phyloP scores from a whole-genome alignment of 768 basidiomycete genomes.

The Mycena metata region DNA sequence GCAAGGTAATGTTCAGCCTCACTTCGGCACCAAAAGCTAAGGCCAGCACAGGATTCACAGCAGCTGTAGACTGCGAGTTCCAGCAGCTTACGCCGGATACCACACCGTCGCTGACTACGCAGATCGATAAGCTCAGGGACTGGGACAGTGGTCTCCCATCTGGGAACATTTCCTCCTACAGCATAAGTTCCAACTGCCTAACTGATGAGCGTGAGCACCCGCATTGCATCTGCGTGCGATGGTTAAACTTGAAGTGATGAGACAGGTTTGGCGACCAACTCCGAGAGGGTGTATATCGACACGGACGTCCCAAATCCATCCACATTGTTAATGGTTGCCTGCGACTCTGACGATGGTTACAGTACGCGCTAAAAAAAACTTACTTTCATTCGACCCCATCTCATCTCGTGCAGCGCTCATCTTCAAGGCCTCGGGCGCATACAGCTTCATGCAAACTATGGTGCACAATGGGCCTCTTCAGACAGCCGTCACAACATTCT shows the following conservation, averaged over 20 bases:
- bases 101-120: background rate
- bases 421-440: background rate
- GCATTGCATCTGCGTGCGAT: no score
- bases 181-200: background rate
- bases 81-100: background rate
- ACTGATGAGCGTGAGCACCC: background rate
- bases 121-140: background rate
- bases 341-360: background rate
- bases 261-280: no score
- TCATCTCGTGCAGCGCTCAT: background rate
- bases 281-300: background rate
- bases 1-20: slow-evolving; percentile 1
- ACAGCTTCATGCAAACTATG: slow-evolving; percentile 1
- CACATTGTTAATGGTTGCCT: background rate
- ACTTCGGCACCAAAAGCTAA: no score
- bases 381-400: background rate
- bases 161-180: background rate
- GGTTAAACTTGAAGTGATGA: no score
- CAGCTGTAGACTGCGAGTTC: background rate
- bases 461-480: no score
- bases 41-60: background rate
- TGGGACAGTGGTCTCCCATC: background rate
- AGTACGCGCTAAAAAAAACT: background rate
- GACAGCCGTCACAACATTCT: no score
- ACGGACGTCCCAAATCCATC: background rate